Conservation (phyloP, 2,329 filamentous ascomycete genomes). For the Aspergillus flavus region DNA sequence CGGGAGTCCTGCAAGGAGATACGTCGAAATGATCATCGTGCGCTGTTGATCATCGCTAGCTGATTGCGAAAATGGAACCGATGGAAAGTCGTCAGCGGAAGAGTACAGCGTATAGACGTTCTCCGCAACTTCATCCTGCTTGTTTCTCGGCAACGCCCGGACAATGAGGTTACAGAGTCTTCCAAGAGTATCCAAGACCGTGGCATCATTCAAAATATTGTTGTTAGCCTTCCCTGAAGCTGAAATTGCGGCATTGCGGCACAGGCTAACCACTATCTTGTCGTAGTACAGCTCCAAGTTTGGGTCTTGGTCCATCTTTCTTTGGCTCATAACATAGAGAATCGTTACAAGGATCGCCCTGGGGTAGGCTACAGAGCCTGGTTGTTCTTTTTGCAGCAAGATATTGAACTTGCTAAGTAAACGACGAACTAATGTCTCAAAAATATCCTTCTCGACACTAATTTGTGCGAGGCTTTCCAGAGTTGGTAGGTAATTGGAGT, state of each 20-base stretch:
- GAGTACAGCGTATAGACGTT: conserved; percentile 59
- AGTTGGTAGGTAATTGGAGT: conserved; percentile 54
- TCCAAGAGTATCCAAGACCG: conserved; percentile 62
- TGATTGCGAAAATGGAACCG: conserved; percentile 38
- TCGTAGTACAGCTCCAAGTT: conserved; percentile 51
- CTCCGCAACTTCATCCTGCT: conserved; percentile 55
- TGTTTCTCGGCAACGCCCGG: conserved; percentile 54
- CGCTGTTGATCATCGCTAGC: conserved; percentile 40
- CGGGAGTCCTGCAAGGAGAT: conserved; percentile 57
- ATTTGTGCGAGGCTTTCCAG: conserved; percentile 68
- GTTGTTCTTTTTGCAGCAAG: conserved; percentile 54
- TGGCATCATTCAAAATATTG: conserved; percentile 51
- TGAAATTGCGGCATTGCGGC: conserved; percentile 40
- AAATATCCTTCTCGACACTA: conserved; percentile 63
- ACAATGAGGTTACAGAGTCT: conserved; percentile 63
- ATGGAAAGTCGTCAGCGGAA: conserved; percentile 34
- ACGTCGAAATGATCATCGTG: conserved; percentile 59
- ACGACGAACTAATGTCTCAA: conserved; percentile 64
- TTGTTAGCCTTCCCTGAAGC: conserved; percentile 38
- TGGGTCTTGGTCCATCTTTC: conserved; percentile 45
- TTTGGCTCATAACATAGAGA: conserved; percentile 62
- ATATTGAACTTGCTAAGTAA: conserved; percentile 65
- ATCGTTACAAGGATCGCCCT: conserved; percentile 62
- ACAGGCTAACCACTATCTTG: conserved; percentile 53
- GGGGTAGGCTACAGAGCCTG: conserved; percentile 56